Evolutionary conservation across 768 basidiomycete genomes (phyloP), one percentile per base, ranked within the genome.

Genomic region (Lentinula boryana): DNA sequence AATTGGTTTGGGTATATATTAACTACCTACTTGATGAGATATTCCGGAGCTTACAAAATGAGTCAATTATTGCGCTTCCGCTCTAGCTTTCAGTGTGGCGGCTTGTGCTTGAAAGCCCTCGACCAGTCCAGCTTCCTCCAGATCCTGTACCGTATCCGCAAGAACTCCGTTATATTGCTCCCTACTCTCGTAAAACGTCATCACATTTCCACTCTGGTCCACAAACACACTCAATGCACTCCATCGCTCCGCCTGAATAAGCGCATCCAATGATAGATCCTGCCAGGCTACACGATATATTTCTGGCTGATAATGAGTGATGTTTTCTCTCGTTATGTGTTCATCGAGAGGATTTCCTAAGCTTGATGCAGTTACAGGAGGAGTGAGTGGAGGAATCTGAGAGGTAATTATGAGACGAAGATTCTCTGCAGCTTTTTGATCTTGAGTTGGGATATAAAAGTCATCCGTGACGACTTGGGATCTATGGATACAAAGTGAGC

Each of bases 321-420:
- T 74, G 33, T 68, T 70, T 38, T 72, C 72, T 58, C 71, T 67
- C 9, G 73, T 69, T 4, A 60, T 60, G 58, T 71, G 70, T 13
- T 65, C 33, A 49, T 72, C 64, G 32, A 71, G 60, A 10, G 60
- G 66, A 61, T 71, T 68, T 46, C 66, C 59, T 18, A 64, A 68
- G n/a, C 69, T 72, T 48, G 59, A 63, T 38, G 65, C 70, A 48
- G 68, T 49, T 23, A 74, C 71, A 51, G 72, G 72, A 41, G 61
- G 62, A 6, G 67, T 64, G 6, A 74, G 68, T 52, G 72, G 71
- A 15, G 72, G 73, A 51, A 74, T 71, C 57, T 70, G 71, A n/a
- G 65, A 68, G 23, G 65, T 58, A 58, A 75, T 71, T 32, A 68
- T 60, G 27, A 73, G 56, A 38, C 67, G 68, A 31, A 61, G 64